Conservation (phyloP, 1,284 basidiomycete species). For the Ceratobasidium sp. region DNA sequence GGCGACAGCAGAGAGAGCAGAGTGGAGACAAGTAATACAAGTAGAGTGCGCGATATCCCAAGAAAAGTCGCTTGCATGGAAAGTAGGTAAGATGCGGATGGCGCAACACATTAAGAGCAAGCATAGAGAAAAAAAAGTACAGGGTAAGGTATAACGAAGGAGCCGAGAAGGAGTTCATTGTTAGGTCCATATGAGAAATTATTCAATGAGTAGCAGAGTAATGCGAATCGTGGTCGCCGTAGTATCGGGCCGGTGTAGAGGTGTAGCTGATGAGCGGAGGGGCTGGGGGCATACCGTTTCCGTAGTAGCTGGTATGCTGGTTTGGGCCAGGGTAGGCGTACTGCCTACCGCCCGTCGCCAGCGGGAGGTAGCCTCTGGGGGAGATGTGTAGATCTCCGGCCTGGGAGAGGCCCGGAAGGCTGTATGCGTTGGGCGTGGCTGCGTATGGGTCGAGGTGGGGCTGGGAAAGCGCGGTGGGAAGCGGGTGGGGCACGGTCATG, state of each 20-base stretch:
- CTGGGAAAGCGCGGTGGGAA: background rate
- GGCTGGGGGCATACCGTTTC: background rate
- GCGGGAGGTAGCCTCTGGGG: conserved; percentile 7
- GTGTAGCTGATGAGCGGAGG: background rate
- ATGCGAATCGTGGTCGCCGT: conserved; percentile 6
- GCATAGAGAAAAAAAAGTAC: background rate
- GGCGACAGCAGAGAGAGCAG: background rate
- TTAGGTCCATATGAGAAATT: background rate
- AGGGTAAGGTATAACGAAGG: background rate
- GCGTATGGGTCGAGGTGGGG: conserved; percentile 22
- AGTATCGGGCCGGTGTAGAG: conserved; percentile 19
- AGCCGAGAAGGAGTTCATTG: background rate
- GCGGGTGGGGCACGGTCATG: conserved; percentile 9
- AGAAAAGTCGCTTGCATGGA: conserved; percentile 8
- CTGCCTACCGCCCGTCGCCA: background rate
- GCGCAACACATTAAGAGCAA: background rate
- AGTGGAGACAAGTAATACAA: conserved; percentile 15
- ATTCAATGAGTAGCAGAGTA: background rate
- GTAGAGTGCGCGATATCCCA: background rate
- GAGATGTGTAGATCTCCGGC: conserved; percentile 24
- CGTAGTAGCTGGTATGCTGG: conserved; percentile 19
- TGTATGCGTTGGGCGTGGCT: conserved; percentile 10
- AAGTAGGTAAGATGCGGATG: background rate
- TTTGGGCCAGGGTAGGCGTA: conserved; percentile 1
- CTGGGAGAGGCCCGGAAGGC: conserved; percentile 8